Conservation (phyloP, 2,329 filamentous ascomycete genomes). For the Sarocladium oryzae region DNA sequence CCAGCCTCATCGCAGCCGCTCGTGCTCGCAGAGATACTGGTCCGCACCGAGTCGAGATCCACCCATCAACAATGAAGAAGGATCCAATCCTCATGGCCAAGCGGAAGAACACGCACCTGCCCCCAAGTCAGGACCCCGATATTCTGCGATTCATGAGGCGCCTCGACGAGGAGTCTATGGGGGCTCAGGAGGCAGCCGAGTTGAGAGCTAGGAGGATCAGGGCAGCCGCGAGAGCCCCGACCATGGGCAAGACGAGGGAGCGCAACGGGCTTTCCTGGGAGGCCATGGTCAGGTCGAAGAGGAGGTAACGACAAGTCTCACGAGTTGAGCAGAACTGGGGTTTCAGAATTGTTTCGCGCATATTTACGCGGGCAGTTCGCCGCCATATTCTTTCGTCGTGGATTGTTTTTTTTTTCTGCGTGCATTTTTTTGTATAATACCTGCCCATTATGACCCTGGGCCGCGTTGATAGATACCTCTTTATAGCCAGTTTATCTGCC, state of each 20-base stretch:
- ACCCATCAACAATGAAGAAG: constrained; percentile 1
- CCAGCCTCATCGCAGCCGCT: not conserved
- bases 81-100: not conserved
- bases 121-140: constrained; percentile 4
- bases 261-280: constrained; percentile 5
- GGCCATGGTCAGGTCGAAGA: constrained; percentile 5
- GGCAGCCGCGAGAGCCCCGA: constrained; percentile 2
- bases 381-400: too few relatives aligned
- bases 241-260: constrained; percentile 4
- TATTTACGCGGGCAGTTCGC: too few relatives aligned
- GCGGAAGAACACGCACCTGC: not conserved
- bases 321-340: too few relatives aligned
- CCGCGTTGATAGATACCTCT: not conserved
- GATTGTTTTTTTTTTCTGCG: not conserved
- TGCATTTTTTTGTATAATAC: constrained; percentile 9
- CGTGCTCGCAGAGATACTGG: not conserved
- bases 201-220: not conserved
- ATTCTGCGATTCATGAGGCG: not conserved
- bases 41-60: not conserved
- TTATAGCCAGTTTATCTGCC: too few relatives aligned
- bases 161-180: not conserved
- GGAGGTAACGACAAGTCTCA: not conserved
- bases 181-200: not conserved
- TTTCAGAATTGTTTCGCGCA: too few relatives aligned
- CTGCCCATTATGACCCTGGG: constrained; percentile 5